Evolutionary conservation across 768 basidiomycete genomes (phyloP).

Genomic region (Kockovaella imperatae): DNA sequence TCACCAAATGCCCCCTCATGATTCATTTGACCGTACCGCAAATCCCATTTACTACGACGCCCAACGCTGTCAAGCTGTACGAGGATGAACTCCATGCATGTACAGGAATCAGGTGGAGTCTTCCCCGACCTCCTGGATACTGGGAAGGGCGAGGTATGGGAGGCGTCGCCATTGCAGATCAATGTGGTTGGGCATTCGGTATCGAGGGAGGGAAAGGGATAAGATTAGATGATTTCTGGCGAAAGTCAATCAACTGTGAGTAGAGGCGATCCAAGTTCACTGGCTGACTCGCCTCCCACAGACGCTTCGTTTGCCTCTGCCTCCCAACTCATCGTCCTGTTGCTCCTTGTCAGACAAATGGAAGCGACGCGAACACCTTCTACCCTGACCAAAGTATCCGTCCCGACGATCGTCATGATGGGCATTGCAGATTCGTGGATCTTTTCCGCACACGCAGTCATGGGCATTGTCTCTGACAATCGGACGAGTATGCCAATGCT

Average conservation of each 20-base stretch:
- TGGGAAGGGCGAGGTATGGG: slow-evolving; percentile 43
- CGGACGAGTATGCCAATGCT: slow-evolving; percentile 70
- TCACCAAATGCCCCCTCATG: slow-evolving; percentile 29
- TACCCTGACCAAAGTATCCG: slow-evolving; percentile 66
- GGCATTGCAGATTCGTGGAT: slow-evolving; percentile 71
- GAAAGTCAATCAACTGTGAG: slow-evolving; percentile 61
- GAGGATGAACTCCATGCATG: slow-evolving; percentile 33
- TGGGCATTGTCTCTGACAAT: slow-evolving; percentile 77
- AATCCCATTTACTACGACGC: slow-evolving; percentile 15
- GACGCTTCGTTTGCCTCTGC: slow-evolving; percentile 66
- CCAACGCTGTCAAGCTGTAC: slow-evolving; percentile 23
- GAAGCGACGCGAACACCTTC: slow-evolving; percentile 69
- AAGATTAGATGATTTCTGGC: slow-evolving; percentile 55
- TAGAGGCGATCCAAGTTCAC: neutral
- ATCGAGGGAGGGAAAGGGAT: slow-evolving; percentile 61
- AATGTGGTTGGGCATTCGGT: slow-evolving; percentile 70
- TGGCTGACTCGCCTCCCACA: slow-evolving; percentile 35
- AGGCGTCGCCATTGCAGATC: slow-evolving; percentile 64
- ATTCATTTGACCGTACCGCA: slow-evolving; percentile 33
- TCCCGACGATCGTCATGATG: slow-evolving; percentile 75
- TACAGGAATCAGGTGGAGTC: slow-evolving; percentile 22
- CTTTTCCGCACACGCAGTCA: slow-evolving; percentile 80
- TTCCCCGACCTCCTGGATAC: slow-evolving; percentile 25
- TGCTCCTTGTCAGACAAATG: slow-evolving; percentile 66
- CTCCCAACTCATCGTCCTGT: slow-evolving; percentile 60